Base-by-base conservation (phyloP, 345 rosid genomes). In the Brassica nigra region DNA sequence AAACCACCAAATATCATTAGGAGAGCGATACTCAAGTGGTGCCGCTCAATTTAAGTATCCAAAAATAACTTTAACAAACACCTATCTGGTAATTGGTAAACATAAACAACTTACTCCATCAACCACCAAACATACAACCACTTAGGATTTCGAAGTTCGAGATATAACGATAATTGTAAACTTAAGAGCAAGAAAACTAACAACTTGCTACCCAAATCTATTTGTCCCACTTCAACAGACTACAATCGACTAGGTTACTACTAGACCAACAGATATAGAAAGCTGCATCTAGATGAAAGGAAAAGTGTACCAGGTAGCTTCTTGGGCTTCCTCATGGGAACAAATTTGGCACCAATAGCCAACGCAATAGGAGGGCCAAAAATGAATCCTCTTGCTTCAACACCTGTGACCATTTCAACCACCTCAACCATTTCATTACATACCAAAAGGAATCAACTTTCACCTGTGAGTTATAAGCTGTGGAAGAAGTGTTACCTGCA, bases 361-460 rank as follows among this genome's bases (percentile, higher is more conserved):
- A 93, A 86, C 9, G 99, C 99, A 83, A 95, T 93, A 47, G 99
- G 99, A 81, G 99, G 98, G 44, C 99, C 99, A 85, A 95, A 95
- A 62, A 95, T 95, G 81, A 95, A 95, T 54, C 99, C 99, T 81
- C 98, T 90, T 30, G 99, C 99, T 86, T 95, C 99, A 83, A 95
- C 76, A 81, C 98, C 98, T 95, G 81, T 68, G 2, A 12, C 34
- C 27, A 54, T 54, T 54, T 54, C 49, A 14, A 14, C 6, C 59
- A 54, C 18, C 18, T 37, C 23, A 18, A 29, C 11, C 5, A 12
- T 20, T 36, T 23, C 37, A 23, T 61, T 62, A 76, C 23, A 68
- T 54, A 70, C 37, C 2, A 54, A 62, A 15, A 10, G 12, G 39
- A 30, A n/a, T 61, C 1, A 71, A n/a, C 63, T 39, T 44, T 30